A percentile compares a stretch with the other conserved stretches of the same genome.
phyloP scores from a whole-genome alignment of 768 basidiomycete species.

The Trametopsis cervina region DNA sequence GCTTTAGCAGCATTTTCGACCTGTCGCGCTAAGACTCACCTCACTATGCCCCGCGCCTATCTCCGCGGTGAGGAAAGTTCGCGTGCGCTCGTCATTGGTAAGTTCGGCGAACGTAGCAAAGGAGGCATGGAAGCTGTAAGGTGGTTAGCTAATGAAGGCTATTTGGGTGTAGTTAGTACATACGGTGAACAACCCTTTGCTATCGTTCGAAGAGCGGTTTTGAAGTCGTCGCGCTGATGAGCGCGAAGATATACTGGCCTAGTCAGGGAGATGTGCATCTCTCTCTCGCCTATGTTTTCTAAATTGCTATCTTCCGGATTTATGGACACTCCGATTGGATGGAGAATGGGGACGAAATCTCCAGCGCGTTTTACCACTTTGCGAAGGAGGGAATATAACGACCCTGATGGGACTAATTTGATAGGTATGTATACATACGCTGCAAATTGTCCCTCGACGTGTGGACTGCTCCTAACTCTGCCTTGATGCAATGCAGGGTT shows the following conservation, averaged over 20 bases:
- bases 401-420: slow-evolving; percentile 33
- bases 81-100: slow-evolving; percentile 72
- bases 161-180: slow-evolving; percentile 23
- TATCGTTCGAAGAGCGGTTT: slow-evolving; percentile 46
- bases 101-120: slow-evolving; percentile 68
- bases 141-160: not conserved
- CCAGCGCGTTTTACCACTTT: slow-evolving; percentile 40
- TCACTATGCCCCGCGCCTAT: slow-evolving; percentile 78
- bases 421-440: slow-evolving; percentile 74
- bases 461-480: slow-evolving; percentile 63
- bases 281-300: slow-evolving; percentile 20
- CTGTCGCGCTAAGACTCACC: slow-evolving; percentile 42
- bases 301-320: slow-evolving; percentile 7
- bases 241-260: slow-evolving; percentile 74
- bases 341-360: slow-evolving; percentile 38
- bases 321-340: slow-evolving; percentile 31
- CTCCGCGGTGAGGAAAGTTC: slow-evolving; percentile 76
- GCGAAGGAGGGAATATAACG: slow-evolving; percentile 39
- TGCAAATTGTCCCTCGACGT: slow-evolving; percentile 83
- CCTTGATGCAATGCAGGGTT: slow-evolving; percentile 83
- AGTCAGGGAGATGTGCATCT: slow-evolving; percentile 82
- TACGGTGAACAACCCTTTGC: slow-evolving; percentile 44
- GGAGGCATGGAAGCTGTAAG: slow-evolving; percentile 58
- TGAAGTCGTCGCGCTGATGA: slow-evolving; percentile 73
- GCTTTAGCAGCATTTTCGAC: too few relatives aligned